Evolutionary conservation across 805 yeast genomes (phyloP).

Genomic region (Saccharomycopsis olivae): DNA sequence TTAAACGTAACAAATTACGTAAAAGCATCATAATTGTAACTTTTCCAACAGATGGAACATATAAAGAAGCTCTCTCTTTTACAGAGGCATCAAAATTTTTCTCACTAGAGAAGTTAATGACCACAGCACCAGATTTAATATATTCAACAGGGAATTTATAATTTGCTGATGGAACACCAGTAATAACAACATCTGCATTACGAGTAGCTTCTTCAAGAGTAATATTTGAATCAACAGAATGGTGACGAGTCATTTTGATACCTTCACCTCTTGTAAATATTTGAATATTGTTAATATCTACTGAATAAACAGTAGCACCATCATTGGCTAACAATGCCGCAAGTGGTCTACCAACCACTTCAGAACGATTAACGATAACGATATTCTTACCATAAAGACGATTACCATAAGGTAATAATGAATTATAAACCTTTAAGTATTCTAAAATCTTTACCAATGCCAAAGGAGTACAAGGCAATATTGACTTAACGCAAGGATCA

Average conservation of each 20-base stretch:
- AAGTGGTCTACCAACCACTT: conserved; percentile 93
- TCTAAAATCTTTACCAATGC: conserved; percentile 92
- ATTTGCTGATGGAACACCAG: conserved; percentile 81
- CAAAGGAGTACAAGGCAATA: conserved; percentile 92
- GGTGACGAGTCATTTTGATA: conserved; percentile 68
- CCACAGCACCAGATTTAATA: conserved; percentile 80
- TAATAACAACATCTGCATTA: conserved; percentile 81
- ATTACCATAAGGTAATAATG: conserved; percentile 76
- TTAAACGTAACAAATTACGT: conserved; percentile 76
- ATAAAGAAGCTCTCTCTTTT: conserved; percentile 77
- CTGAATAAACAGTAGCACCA: conserved; percentile 93
- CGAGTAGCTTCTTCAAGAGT: conserved; percentile 57
- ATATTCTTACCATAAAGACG: conserved; percentile 87
- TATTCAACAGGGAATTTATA: conserved; percentile 82
- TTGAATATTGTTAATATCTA: conserved; percentile 79
- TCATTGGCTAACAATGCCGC: conserved; percentile 95
- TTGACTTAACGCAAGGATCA: conserved; percentile 50
- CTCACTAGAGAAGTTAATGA: conserved; percentile 80
- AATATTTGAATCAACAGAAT: conserved; percentile 48
- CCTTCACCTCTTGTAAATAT: conserved; percentile 93
- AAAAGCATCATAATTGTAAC: conserved; percentile 92
- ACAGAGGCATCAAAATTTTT: conserved; percentile 75
- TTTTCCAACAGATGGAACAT: conserved; percentile 93
- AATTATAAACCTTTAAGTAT: conserved; percentile 78
- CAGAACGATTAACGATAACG: conserved; percentile 86